Percentiles rank a stretch among this genome's conserved stretches.
Conservation (phyloP, 345 rosid genomes). For the Gossypium herbaceum region DNA sequence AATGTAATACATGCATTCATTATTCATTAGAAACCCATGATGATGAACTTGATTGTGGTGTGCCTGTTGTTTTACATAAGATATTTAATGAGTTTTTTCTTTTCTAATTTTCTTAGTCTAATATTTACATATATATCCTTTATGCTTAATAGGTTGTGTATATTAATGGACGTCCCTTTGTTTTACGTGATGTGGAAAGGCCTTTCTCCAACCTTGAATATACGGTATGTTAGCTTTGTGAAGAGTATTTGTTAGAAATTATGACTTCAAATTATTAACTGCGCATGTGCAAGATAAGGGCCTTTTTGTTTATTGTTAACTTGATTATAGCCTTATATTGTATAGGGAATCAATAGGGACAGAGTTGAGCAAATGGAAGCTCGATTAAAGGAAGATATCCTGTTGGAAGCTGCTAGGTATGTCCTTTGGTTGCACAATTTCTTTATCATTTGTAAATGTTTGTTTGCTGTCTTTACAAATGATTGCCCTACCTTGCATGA, state of each 20-base stretch:
- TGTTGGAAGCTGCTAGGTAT: slow-evolving; percentile 89
- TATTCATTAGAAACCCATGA: not conserved
- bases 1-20: not conserved
- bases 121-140: not conserved
- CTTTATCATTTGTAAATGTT: not conserved
- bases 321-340: slow-evolving; percentile 11
- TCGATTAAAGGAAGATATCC: slow-evolving; percentile 83
- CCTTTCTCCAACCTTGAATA: slow-evolving; percentile 97
- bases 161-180: slow-evolving; percentile 94
- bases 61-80: not conserved
- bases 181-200: slow-evolving; percentile 91
- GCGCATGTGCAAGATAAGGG: not conserved
- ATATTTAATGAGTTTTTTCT: slow-evolving; percentile 2
- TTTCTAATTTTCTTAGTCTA: slow-evolving; percentile 1
- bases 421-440: slow-evolving; percentile 15
- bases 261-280: not conserved
- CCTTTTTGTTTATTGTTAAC: not conserved
- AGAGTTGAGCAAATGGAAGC: slow-evolving; percentile 98
- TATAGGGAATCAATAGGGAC: slow-evolving; percentile 82
- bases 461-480: not conserved
- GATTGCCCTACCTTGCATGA: slow-evolving; percentile 16
- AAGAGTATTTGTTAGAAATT: not conserved
- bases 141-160: slow-evolving; percentile 67
- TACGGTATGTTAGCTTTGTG: slow-evolving; percentile 50
- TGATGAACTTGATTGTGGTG: slow-evolving; percentile 3